Conservation (phyloP, 257 asterid species). For the Lithospermum erythrorhizon region DNA sequence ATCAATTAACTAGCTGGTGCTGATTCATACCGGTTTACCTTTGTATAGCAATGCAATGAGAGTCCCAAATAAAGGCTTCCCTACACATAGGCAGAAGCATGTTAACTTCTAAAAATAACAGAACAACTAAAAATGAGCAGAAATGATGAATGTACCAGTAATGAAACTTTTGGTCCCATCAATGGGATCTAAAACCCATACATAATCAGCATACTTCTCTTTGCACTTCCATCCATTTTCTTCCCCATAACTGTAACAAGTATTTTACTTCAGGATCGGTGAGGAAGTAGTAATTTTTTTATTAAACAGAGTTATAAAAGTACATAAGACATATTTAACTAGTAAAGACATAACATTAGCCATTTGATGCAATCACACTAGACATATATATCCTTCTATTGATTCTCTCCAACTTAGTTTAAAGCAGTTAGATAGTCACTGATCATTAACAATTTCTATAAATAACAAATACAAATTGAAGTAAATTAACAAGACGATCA, state of each 20-base stretch:
- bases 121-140: not conserved
- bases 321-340: too few species aligned
- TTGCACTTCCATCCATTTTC: constrained; percentile 84
- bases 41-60: constrained; percentile 72
- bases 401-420: too few species aligned
- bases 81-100: constrained; percentile 21
- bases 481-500: too few species aligned
- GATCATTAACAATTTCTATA: too few species aligned
- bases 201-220: constrained; percentile 63
- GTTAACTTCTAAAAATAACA: not conserved
- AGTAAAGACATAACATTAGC: not conserved
- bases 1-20: constrained; percentile 16
- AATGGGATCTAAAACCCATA: constrained; percentile 96
- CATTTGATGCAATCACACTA: too few species aligned
- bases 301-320: not conserved
- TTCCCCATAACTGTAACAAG: constrained; percentile 67
- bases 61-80: constrained; percentile 93
- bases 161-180: constrained; percentile 98
- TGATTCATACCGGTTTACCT: constrained; percentile 76
- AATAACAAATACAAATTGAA: too few species aligned
- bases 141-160: constrained; percentile 39
- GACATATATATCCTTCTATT: too few species aligned
- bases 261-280: not conserved
- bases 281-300: not conserved
- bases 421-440: too few species aligned